Evolutionary conservation across 805 yeast genomes (phyloP), one percentile per base, ranked within the genome.

Genomic region (Allodekkera sacchari): DNA sequence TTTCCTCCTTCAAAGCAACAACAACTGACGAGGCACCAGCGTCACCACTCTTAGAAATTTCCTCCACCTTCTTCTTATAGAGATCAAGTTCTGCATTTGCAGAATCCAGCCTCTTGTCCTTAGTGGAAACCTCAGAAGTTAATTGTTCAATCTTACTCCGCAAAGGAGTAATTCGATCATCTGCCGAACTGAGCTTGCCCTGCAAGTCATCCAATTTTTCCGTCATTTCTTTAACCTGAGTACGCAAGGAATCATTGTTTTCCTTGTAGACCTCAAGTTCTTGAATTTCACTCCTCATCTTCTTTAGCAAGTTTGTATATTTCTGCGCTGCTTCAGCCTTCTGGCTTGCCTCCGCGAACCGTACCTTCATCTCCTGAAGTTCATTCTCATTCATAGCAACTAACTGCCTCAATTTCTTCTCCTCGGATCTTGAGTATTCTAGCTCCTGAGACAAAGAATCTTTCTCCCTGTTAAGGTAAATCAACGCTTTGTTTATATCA

Each of bases 391-490:
- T 52, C 32, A 62, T 55, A 2, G 63, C 63, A 25, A 80, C 57
- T 23, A 66, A 65, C 36, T 71, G 72, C 39, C 71, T 66, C 18
- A 76, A 54, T 23, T 71, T 60, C 22, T 60, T 63, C 34, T 67
- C 66, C 43, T 82, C 92, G 36, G 74, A 71, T 8, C 56, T 50
- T 4, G 68, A 53, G 23, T 62, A 57, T 28, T 70, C 72, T 19
- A 74, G 58, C 43, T 77, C 81, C 7, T 75, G 67, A 29, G 74
- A 78, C 1, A 77, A 64, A 4, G 77, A 62, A 39, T 85, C 94
- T 45, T 78, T 81, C 42, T 83, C 94, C 38, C 79, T 74, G 28
- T 88, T 77, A 35, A 85, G 59, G 44, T 69, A 77, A 2, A 65
- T 50, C 22, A 85, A 57, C 18, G 84, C 66, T 39, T 77, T 77